Evolutionary conservation across 2,329 filamentous ascomycete species (phyloP).

Genomic region (Fusarium anguioides): DNA sequence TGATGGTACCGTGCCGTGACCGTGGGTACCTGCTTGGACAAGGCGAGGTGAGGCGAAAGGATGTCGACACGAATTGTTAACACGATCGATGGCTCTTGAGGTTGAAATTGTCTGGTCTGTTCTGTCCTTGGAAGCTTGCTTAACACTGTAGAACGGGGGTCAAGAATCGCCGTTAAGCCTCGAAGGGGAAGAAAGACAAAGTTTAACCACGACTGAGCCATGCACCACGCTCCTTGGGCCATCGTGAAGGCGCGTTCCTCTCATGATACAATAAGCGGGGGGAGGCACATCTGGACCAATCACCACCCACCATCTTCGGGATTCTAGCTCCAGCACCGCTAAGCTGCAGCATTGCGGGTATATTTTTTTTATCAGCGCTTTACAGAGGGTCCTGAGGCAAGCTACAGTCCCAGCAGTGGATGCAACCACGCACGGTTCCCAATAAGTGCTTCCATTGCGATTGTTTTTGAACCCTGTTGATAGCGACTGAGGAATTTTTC

Average conservation of each 20-base stretch:
- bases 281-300: constrained; percentile 47
- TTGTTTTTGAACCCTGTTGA: constrained; percentile 24
- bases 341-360: constrained; percentile 35
- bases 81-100: constrained; percentile 4
- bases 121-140: constrained; percentile 6
- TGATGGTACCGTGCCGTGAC: constrained; percentile 26
- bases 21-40: constrained; percentile 29
- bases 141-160: constrained; percentile 12
- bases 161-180: constrained; percentile 42
- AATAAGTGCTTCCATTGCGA: constrained; percentile 8
- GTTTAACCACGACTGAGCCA: constrained; percentile 42
- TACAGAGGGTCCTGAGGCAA: neutral
- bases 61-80: constrained; percentile 13
- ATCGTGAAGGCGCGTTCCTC: constrained; percentile 45
- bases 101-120: neutral
- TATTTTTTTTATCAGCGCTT: constrained; percentile 20
- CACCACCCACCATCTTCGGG: constrained; percentile 37
- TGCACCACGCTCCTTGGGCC: constrained; percentile 27
- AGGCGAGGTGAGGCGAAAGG: constrained; percentile 1
- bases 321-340: constrained; percentile 40
- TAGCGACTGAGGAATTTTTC: neutral
- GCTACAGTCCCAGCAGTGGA: constrained; percentile 1
- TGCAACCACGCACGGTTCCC: neutral
- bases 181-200: constrained; percentile 41
- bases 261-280: constrained; percentile 56